Evolutionary conservation across 2,329 filamentous ascomycete species (phyloP), one percentile per base, ranked within the genome.

Genomic region (Onygena corvina): DNA sequence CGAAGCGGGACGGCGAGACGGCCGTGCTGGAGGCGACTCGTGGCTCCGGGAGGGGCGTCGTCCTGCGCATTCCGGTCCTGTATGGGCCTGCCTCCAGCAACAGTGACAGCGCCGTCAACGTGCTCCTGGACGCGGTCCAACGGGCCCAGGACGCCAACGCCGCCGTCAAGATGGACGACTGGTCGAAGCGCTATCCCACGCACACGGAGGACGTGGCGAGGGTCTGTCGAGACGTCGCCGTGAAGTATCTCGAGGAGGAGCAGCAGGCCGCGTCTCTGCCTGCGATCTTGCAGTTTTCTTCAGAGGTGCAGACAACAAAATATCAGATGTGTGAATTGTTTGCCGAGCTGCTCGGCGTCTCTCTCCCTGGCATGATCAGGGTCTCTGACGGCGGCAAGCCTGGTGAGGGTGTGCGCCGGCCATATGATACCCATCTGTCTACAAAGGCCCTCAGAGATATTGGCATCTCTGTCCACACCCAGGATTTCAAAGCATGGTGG

Each of bases 351-450:
- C 80, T 93, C 75, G 86, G 83, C 0, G 62, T 93, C 49, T 75
- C 83, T 8, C 71, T 83, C 16, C 76, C 79, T 42, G 76, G 76
- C 5, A 81, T 94, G 64, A 73, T 77, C 58, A 52, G 58, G 36
- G 71, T 83, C 7, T 83, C 86, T 59, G 76, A 79, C 20, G 74
- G 84, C 58, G 84, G 84, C 62, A 82, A 86, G 55, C 79, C 81
- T 4, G 80, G 78, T 53, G 78, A 82, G 38, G 73, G 75, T 18
- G 84, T 88, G 0, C 79, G 88, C 67, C 75, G 88, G 54, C 88
- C 89, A 9, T 94, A 86, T 61, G 87, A 94, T 67, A 90, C 84
- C 58, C 87, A 94, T 65, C 71, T 95, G 40, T 88, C 85, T 59
- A 94, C 84, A 6, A 77, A 76, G 65, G 78, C 72, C 33, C 67